Evolutionary conservation across 371 early-diverging fungal species (phyloP), one percentile per base, ranked within the genome.

Genomic region (Actinomortierella wolfii): DNA sequence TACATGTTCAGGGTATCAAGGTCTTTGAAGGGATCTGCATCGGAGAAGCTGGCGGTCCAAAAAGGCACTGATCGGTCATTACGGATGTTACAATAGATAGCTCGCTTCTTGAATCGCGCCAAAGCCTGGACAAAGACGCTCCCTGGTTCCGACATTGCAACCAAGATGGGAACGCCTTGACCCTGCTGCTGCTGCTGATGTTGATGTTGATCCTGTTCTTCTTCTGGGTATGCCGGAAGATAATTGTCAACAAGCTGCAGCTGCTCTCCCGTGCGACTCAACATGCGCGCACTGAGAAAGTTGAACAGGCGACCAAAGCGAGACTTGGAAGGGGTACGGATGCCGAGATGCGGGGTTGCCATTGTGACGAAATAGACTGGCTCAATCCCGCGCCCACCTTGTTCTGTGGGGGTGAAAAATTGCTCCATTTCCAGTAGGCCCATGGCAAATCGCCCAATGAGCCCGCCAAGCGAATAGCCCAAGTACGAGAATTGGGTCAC

Each of bases 381-480:
- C 40, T 64, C 56, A 14, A 68, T 60, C 2, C 56, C 54, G 42
- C 76, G 66, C 78, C 86, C 88, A 28, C 78, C 62, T 40, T 87
- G 80, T n/a, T 79, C 66, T n/a, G 82, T 62, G 13, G 57, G 58
- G 14, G 79, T 76, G 60, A 91, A 88, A 52, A 89, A 81, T 20
- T 83, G 84, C 18, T 68, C 64, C 47, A 85, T 65, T 5, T 83
- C 86, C 45, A 92, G 78, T 21, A 84, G 45, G 13, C 93, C 92
- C 56, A 89, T 71, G 0, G 86, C 84, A 77, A 88, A 94, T 15
- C 94, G 82, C 24, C 79, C 59, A 39, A 94, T 85, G 42, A 94
- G 67, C 0, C 94, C 94, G 43, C 94, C 94, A 3, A 92, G 73
- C 0, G 92, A 92, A 66, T 94, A 93, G 6, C 94, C 94, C 44